Conservation (phyloP, 2,329 filamentous ascomycete genomes). For the Cadophora gregata region DNA sequence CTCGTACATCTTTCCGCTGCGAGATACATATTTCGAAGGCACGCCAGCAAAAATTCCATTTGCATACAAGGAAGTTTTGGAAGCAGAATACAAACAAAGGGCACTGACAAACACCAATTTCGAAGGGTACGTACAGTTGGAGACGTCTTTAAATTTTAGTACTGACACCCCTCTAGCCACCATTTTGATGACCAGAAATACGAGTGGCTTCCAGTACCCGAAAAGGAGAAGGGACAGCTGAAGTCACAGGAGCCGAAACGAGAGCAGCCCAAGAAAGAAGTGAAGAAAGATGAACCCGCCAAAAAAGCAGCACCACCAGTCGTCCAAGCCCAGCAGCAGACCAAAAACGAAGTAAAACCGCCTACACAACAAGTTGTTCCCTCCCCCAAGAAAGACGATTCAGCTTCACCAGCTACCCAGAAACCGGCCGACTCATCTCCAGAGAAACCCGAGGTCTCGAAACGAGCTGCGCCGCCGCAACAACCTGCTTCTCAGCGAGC, state of each 20-base stretch:
- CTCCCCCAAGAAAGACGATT: constrained; percentile 9
- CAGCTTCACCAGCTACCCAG: constrained; percentile 11
- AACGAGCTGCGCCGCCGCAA: constrained; percentile 13
- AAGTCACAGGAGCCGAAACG: no score
- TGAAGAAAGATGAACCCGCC: not conserved
- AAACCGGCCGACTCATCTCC: not conserved
- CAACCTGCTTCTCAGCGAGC: constrained; percentile 9
- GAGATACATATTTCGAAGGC: constrained; percentile 72
- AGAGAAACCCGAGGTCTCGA: not conserved
- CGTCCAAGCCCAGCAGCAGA: constrained; percentile 15
- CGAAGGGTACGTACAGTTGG: constrained; percentile 52
- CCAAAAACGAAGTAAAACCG: constrained; percentile 1
- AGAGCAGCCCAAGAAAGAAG: constrained; percentile 5
- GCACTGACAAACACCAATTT: constrained; percentile 58
- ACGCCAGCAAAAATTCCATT: constrained; percentile 70
- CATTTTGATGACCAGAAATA: constrained; percentile 49
- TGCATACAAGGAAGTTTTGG: constrained; percentile 62
- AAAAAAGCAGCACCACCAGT: constrained; percentile 1
- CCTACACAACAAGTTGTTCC: not conserved
- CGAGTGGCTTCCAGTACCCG: constrained; percentile 44
- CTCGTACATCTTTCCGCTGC: constrained; percentile 69
- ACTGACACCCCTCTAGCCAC: constrained; percentile 44
- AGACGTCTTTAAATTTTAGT: not conserved
- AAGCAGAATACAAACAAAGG: constrained; percentile 60
- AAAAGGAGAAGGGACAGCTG: constrained; percentile 23